Evolutionary conservation across 805 yeast genomes (phyloP).

Genomic region (Kuraishia hungarica): DNA sequence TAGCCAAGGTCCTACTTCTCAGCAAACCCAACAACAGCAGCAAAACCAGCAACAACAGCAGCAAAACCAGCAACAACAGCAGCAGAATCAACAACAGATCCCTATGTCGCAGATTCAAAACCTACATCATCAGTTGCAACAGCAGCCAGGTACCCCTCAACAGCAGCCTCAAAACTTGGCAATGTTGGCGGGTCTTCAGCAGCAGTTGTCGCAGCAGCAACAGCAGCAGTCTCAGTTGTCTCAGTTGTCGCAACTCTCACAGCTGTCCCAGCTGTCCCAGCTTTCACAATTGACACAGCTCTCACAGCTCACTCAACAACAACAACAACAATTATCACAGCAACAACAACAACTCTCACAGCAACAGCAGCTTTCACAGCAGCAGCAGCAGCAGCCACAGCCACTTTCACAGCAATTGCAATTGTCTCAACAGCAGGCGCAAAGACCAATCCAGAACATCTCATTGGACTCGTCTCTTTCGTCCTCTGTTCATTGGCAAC

Average conservation of each 20-base stretch:
- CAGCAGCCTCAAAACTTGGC: slow-evolving; percentile 17
- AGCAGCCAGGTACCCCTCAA: slow-evolving; percentile 4
- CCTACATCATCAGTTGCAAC: slow-evolving; percentile 15
- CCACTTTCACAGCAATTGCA: slow-evolving; percentile 12
- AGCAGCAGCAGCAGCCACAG: slow-evolving; percentile 10
- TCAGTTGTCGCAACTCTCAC: slow-evolving; percentile 18
- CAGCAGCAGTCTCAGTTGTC: slow-evolving; percentile 11
- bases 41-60: slow-evolving; percentile 17
- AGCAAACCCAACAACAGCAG: slow-evolving; percentile 18
- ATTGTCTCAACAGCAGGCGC: slow-evolving; percentile 17
- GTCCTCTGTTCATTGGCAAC: slow-evolving; percentile 59
- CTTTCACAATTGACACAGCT: slow-evolving; percentile 15
- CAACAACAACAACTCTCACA: slow-evolving; percentile 6
- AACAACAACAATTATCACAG: slow-evolving; percentile 16
- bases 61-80: slow-evolving; percentile 10
- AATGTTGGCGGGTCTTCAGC: background rate
- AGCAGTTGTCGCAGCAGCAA: background rate
- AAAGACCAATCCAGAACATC: slow-evolving; percentile 14
- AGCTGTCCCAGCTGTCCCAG: slow-evolving; percentile 13
- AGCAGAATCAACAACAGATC: slow-evolving; percentile 6
- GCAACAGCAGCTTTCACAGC: slow-evolving; percentile 17
- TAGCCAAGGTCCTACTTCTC: slow-evolving; percentile 21
- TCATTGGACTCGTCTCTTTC: slow-evolving; percentile 25
- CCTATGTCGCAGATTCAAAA: slow-evolving; percentile 13
- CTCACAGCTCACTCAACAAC: slow-evolving; percentile 19